phyloP scores from a whole-genome alignment of 2,329 filamentous ascomycete genomes.

The Metarhizium brunneum region DNA sequence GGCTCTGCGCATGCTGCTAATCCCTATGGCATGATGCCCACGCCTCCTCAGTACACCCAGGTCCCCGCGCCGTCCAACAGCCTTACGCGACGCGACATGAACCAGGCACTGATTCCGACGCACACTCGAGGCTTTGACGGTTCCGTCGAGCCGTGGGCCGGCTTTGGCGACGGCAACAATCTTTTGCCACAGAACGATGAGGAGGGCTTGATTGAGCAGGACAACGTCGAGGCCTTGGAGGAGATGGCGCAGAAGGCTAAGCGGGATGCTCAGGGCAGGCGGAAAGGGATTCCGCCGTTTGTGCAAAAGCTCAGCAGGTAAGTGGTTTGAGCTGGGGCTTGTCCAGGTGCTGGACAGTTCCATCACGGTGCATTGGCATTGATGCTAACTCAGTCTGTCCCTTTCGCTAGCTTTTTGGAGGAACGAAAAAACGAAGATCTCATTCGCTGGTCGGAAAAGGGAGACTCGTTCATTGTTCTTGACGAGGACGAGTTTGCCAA shows the following conservation, averaged over 20 bases:
- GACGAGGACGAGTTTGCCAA: slow-evolving; percentile 99
- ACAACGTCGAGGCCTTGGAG: slow-evolving; percentile 72
- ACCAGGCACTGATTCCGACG: slow-evolving; percentile 39
- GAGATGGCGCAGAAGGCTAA: slow-evolving; percentile 73
- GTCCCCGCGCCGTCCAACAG: slow-evolving; percentile 34
- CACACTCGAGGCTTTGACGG: slow-evolving; percentile 29
- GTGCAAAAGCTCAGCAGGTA: slow-evolving; percentile 97
- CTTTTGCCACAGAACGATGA: slow-evolving; percentile 27
- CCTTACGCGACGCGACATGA: slow-evolving; percentile 43
- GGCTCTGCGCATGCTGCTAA: slow-evolving; percentile 22
- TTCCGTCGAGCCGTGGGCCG: slow-evolving; percentile 29
- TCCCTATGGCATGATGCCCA: slow-evolving; percentile 29
- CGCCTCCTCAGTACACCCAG: slow-evolving; percentile 24
- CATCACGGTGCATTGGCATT: background rate
- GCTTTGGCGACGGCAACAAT: slow-evolving; percentile 31
- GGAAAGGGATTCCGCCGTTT: slow-evolving; percentile 95
- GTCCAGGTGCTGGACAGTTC: background rate
- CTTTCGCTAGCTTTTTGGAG: slow-evolving; percentile 67
- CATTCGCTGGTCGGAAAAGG: slow-evolving; percentile 94
- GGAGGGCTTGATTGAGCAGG: slow-evolving; percentile 38
- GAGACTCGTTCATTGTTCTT: slow-evolving; percentile 90
- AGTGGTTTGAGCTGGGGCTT: slow-evolving; percentile 17
- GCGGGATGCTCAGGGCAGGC: slow-evolving; percentile 77
- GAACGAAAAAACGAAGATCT: slow-evolving; percentile 87
- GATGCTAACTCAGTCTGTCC: background rate